A percentile compares a stretch with the other conserved stretches of the same genome.
Evolutionary conservation across 129 eudicot genomes (phyloP).

Genomic region (Helianthus tuberosus): DNA sequence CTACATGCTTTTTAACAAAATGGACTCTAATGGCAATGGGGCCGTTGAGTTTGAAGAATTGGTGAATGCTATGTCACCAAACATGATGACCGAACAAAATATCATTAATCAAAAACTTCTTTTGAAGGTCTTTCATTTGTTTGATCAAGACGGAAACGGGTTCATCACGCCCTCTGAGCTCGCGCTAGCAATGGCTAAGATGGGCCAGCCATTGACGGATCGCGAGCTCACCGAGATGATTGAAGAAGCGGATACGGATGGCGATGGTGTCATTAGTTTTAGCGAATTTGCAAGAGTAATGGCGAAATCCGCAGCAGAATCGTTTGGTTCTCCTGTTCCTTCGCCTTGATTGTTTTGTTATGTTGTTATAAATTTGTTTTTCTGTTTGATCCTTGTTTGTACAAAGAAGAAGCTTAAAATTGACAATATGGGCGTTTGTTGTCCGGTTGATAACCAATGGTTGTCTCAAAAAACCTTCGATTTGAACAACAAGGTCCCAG

Average conservation of each 20-base stretch:
- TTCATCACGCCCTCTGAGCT: slow-evolving; percentile 51
- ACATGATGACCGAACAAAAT: slow-evolving; percentile 32
- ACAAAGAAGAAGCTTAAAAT: no score
- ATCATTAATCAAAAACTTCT: slow-evolving; percentile 35
- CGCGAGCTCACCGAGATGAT: slow-evolving; percentile 50
- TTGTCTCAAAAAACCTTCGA: no score
- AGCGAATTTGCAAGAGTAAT: slow-evolving; percentile 46
- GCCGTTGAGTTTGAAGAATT: slow-evolving; percentile 51
- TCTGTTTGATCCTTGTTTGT: no score
- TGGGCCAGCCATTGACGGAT: slow-evolving; percentile 55
- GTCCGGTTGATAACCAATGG: no score
- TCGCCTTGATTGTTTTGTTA: slow-evolving; percentile 10
- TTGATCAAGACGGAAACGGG: slow-evolving; percentile 54
- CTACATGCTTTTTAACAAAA: slow-evolving; percentile 29
- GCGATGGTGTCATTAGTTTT: slow-evolving; percentile 57
- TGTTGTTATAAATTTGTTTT: no score
- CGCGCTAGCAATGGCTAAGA: slow-evolving; percentile 52
- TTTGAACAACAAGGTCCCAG: no score
- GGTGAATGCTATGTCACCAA: slow-evolving; percentile 37
- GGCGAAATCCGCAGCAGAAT: slow-evolving; percentile 52
- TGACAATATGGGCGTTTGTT: no score
- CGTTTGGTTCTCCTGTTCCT: slow-evolving; percentile 42
- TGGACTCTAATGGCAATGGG: slow-evolving; percentile 53
- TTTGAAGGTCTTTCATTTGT: slow-evolving; percentile 34
- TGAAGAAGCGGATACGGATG: slow-evolving; percentile 53